Base-by-base conservation (phyloP, 805 yeast species). In the Metschnikowia drakensbergensis region DNA sequence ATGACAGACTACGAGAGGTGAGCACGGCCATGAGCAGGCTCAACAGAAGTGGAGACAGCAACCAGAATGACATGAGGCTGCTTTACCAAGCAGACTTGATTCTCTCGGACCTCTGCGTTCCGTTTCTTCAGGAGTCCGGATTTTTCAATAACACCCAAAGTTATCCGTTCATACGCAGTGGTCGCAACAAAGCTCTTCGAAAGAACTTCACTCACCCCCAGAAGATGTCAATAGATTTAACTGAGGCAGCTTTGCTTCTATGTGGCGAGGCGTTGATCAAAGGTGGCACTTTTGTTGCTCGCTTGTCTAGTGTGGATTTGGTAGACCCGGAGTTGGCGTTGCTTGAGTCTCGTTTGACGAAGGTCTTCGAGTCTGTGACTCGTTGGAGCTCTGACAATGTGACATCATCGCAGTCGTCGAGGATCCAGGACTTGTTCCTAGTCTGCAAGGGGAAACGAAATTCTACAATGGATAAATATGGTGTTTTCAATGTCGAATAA, bases 181-280 rank as follows among this genome's bases (percentile, higher is more conserved):
- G 60, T 37, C 54, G 59, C 11, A 64, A 64, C 46, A 54, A 53
- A 3, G 58, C 61, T 6, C 58, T 72, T 25, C 64, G 62, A 13
- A 57, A 55, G 45, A 62, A 67, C 1, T 49, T 61, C 11, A 47
- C 49, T 4, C 58, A 66, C 31, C 64, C 65, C 1, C 40, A 50
- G n/a, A 65, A 66, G 37, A 57, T 69, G 23, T 53, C 67, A 2
- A 53, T 71, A 10, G 76, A 72, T 53, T 54, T 71, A 56, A 74
- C 75, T 0, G 76, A 72, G 45, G 75, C 75, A 0, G 60, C 73
- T 1, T 54, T 71, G 31, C 49, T 68, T 3, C 51, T 72, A 13
- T 54, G 63, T 9, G 65, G 71, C 41, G 59, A 58, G 1, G 46
- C 63, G 0, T 57, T 72, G 50, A 58, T 52, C 36, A 60, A 64